phyloP scores from a whole-genome alignment of 2,329 filamentous ascomycete species.

The Penicillium oxalicum region DNA sequence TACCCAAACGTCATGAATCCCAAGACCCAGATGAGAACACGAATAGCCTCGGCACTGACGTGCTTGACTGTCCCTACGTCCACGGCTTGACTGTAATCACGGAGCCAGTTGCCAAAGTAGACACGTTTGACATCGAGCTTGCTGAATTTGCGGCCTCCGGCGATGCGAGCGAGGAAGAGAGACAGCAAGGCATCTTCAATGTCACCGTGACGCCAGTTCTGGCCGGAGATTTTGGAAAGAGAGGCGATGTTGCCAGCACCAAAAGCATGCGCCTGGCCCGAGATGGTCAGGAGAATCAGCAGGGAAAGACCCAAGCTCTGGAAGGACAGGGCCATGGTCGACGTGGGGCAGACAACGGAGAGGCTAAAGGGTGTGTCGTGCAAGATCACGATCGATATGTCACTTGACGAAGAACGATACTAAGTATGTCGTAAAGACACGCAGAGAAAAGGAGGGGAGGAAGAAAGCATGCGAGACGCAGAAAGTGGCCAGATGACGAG shows the following conservation, averaged over 20 bases:
- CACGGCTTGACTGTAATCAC: constrained; percentile 88
- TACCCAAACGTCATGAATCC: constrained; percentile 86
- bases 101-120: constrained; percentile 95
- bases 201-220: constrained; percentile 86
- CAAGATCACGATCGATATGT: neutral
- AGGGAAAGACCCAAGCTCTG: constrained; percentile 29
- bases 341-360: neutral
- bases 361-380: neutral
- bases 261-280: constrained; percentile 67
- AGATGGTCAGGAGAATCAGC: constrained; percentile 59
- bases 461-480: no score
- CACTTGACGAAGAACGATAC: neutral
- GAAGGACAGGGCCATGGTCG: constrained; percentile 18
- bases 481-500: no score
- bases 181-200: constrained; percentile 85
- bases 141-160: constrained; percentile 73
- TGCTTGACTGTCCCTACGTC: constrained; percentile 89
- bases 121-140: constrained; percentile 83
- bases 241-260: constrained; percentile 85
- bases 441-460: no score
- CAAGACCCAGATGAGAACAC: constrained; percentile 79
- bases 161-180: constrained; percentile 58
- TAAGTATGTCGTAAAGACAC: neutral
- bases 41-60: constrained; percentile 84
- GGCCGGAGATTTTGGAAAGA: constrained; percentile 71